Evolutionary conservation across 2,329 filamentous ascomycete species (phyloP).

Genomic region (Cercospora berteroae): DNA sequence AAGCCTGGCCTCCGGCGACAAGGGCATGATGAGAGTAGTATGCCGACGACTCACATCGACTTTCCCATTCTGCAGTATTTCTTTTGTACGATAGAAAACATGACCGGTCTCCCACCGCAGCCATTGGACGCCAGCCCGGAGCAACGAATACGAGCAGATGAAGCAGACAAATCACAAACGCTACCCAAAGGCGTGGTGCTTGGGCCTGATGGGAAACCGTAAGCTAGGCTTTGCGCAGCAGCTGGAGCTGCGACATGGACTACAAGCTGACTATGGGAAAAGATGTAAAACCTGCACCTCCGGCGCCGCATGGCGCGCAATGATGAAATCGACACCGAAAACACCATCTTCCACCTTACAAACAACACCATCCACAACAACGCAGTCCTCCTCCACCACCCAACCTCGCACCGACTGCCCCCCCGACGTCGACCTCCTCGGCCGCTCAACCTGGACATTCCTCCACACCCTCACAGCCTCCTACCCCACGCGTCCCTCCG

Average conservation of each 20-base stretch:
- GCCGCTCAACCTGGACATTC: conserved; percentile 87
- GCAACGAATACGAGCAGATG: conserved; percentile 22
- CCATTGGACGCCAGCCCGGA: conserved; percentile 36
- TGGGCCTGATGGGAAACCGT: conserved; percentile 83
- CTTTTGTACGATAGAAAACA: conserved; percentile 39
- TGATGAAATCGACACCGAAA: conserved; percentile 40
- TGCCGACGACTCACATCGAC: conserved; percentile 39
- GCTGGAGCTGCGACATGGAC: neutral
- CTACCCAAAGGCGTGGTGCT: conserved; percentile 71
- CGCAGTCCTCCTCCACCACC: neutral
- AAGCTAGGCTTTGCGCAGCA: conserved; percentile 40
- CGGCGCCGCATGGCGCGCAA: conserved; percentile 57
- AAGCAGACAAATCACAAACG: conserved; percentile 30
- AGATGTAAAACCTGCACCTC: conserved; percentile 73
- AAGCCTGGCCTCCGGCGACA: conserved; percentile 11
- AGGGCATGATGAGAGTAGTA: conserved; percentile 17
- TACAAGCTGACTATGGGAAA: neutral
- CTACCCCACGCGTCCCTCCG: conserved; percentile 74
- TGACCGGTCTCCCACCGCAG: conserved; percentile 40
- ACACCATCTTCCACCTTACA: conserved; percentile 35
- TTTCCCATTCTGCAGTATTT: conserved; percentile 43
- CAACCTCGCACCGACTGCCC: conserved; percentile 66
- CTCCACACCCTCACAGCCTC: conserved; percentile 86
- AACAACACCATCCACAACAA: neutral
- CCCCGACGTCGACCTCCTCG: conserved; percentile 82